Conservation (phyloP, 805 yeast genomes). For the Ascoidea rubescens region DNA sequence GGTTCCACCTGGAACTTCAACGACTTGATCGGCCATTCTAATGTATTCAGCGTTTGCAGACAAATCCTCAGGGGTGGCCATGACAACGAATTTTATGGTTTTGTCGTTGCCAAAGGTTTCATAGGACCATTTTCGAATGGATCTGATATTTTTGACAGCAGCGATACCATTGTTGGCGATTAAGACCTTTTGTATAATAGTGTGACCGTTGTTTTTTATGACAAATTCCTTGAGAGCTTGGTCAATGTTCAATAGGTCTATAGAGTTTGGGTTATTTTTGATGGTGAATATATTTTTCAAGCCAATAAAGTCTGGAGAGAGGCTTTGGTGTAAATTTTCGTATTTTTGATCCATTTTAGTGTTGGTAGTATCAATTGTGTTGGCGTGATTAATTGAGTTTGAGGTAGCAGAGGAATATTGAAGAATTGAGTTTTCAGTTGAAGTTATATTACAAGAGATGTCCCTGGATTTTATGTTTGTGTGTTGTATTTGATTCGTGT, state of each 20-base stretch:
- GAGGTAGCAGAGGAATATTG: background rate
- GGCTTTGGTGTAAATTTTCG: background rate
- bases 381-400: background rate
- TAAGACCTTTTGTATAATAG: slow-evolving; percentile 76
- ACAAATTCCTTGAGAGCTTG: slow-evolving; percentile 70
- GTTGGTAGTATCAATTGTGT: background rate
- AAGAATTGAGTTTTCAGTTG: background rate
- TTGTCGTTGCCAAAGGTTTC: slow-evolving; percentile 96
- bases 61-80: slow-evolving; percentile 99
- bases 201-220: slow-evolving; percentile 78
- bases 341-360: background rate
- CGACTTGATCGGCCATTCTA: slow-evolving; percentile 97
- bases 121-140: slow-evolving; percentile 97
- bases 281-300: background rate
- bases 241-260: background rate
- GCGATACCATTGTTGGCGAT: slow-evolving; percentile 99
- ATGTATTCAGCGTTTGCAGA: slow-evolving; percentile 95
- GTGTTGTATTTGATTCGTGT: background rate
- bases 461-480: background rate
- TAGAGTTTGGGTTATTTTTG: background rate
- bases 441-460: background rate
- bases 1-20: slow-evolving; percentile 98
- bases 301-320: background rate
- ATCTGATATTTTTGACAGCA: slow-evolving; percentile 95
- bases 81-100: slow-evolving; percentile 86